These are phyloP conservation scores for Candida takata DNA, from an alignment of 805 yeast genomes.

Conservation along the genomic window DNA sequence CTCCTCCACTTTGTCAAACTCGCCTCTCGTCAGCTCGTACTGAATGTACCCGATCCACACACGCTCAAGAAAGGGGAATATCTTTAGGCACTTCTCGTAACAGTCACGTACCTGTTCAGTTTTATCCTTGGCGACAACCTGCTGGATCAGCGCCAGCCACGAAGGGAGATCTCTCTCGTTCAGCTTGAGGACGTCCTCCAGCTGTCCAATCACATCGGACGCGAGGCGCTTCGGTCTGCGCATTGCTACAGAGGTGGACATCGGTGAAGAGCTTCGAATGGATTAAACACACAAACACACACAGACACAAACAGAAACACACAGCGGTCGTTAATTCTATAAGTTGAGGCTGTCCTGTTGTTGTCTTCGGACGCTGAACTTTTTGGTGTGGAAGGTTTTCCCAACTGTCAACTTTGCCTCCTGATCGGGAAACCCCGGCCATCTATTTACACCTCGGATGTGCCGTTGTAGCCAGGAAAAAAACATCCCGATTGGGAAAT, in stretches of 20 bases:
- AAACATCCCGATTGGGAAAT: no score
- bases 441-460: no score
- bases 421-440: no score
- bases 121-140: slow-evolving; percentile 44
- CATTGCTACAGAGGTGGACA: slow-evolving; percentile 2
- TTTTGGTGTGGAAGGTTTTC: no score
- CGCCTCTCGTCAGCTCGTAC: slow-evolving; percentile 56
- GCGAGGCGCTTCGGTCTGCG: slow-evolving; percentile 18
- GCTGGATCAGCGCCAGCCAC: slow-evolving; percentile 51
- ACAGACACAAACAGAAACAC: neutral
- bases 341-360: no score
- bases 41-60: slow-evolving; percentile 74
- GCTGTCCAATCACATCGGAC: slow-evolving; percentile 48
- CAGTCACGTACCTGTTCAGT: slow-evolving; percentile 50
- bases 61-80: slow-evolving; percentile 61
- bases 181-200: slow-evolving; percentile 46
- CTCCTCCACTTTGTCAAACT: slow-evolving; percentile 57
- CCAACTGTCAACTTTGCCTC: no score
- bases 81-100: slow-evolving; percentile 52
- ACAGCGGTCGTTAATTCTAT: no score
- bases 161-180: slow-evolving; percentile 47
- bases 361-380: no score
- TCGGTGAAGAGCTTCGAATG: neutral
- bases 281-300: no score
- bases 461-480: no score